Conservation (phyloP, 2,329 filamentous ascomycete species). For the Hypoxylon sp. region DNA sequence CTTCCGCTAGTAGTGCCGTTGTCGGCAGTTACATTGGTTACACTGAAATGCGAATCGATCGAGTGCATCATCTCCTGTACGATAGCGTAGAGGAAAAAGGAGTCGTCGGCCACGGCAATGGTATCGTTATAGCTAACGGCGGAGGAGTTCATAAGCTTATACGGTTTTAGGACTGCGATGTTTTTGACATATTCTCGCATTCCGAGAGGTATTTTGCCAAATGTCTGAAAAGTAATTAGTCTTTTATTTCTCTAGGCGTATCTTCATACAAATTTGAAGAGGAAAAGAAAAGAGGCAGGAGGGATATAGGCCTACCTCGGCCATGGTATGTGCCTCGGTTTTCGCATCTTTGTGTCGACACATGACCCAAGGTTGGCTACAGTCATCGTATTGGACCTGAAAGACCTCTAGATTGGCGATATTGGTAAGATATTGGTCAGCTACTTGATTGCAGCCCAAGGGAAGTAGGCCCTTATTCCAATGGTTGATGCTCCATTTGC, state of each 20-base stretch:
- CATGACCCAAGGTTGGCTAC: slow-evolving; percentile 1
- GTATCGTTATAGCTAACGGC: not conserved
- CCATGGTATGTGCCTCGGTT: not conserved
- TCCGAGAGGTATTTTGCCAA: not conserved
- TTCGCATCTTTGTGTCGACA: not conserved
- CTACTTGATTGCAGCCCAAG: not conserved
- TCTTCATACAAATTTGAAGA: not conserved
- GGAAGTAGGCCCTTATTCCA: not conserved
- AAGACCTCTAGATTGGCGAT: not conserved
- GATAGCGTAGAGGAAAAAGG: not conserved
- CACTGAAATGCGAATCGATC: not conserved
- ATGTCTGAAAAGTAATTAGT: not conserved
- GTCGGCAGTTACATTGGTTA: not conserved
- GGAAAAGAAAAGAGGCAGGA: not conserved
- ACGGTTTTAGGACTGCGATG: not conserved
- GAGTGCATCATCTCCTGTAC: slow-evolving; percentile 3
- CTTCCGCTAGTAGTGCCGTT: not conserved
- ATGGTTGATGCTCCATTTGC: not conserved
- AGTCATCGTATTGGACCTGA: not conserved
- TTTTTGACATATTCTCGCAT: slow-evolving; percentile 1
- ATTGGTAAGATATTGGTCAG: not conserved
- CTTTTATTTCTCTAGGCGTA: not conserved
- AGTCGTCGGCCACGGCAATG: not conserved
- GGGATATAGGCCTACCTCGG: not conserved
- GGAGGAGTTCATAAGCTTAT: not conserved